phyloP scores from a whole-genome alignment of 2,329 filamentous ascomycete genomes.

The Pseudocercospora fijiensis region DNA sequence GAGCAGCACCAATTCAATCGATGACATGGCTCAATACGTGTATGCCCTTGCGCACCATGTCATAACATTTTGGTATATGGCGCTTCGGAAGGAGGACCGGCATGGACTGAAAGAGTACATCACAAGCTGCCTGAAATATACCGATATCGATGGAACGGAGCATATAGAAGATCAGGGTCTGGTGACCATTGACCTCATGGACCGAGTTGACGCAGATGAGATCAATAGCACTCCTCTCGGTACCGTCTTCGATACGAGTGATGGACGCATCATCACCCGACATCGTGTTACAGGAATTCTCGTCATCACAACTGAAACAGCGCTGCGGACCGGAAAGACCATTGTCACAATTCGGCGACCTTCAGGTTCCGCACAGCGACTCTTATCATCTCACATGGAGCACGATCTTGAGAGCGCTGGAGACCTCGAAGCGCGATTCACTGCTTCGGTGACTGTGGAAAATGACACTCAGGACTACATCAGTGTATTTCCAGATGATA shows the following conservation, averaged over 20 bases:
- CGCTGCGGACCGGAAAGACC: slow-evolving; percentile 43
- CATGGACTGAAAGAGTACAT: slow-evolving; percentile 87
- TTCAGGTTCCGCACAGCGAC: slow-evolving; percentile 32
- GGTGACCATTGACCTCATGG: slow-evolving; percentile 80
- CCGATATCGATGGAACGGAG: slow-evolving; percentile 70
- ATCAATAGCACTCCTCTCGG: slow-evolving; percentile 65
- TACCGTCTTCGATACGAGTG: slow-evolving; percentile 61
- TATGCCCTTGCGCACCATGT: slow-evolving; percentile 92
- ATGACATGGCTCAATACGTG: slow-evolving; percentile 62
- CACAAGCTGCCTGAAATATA: slow-evolving; percentile 75
- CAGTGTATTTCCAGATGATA: slow-evolving; percentile 33
- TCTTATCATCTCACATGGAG: slow-evolving; percentile 23
- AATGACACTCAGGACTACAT: slow-evolving; percentile 28
- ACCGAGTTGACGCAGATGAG: slow-evolving; percentile 44
- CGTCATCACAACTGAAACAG: slow-evolving; percentile 72
- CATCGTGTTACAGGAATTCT: slow-evolving; percentile 73
- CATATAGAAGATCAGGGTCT: slow-evolving; percentile 87
- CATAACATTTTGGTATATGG: slow-evolving; percentile 95
- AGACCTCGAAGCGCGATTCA: slow-evolving; percentile 23
- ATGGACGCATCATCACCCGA: slow-evolving; percentile 65
- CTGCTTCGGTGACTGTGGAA: slow-evolving; percentile 28
- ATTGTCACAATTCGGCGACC: slow-evolving; percentile 37
- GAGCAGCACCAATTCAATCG: slow-evolving; percentile 28
- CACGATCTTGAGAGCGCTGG: slow-evolving; percentile 14
- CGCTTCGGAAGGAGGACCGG: slow-evolving; percentile 79